Evolutionary conservation across 1,139 yeast species (phyloP), one percentile per base, ranked within the genome.

Genomic region (Debaryomyces sp.): DNA sequence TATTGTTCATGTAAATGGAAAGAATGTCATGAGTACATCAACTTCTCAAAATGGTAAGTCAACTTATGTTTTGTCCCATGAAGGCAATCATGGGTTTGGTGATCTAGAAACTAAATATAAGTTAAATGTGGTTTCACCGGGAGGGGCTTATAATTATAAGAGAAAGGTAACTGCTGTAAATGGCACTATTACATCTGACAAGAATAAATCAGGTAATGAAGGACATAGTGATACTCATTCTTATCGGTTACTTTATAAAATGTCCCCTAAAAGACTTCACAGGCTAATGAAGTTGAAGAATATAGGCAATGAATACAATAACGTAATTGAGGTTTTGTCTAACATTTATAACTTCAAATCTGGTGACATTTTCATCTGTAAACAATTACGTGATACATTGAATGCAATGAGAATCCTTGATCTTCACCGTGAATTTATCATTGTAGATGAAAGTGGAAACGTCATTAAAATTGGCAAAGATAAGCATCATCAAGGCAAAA

Each of bases 21-120:
- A 56, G 4, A 54, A 53, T 8, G 52, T 62, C 3, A 47, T 64
- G 21, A 60, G 65, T 23, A 54, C 56, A 2, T 48, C 50, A n/a
- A 46, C 60, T 15, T 47, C 45, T 4, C 78, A 74, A 54, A 64
- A 68, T 50, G 88, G 87, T 30, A 70, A 81, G 1, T 80, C 87
- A 0, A 54, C 54, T 5, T 82, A 68, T 54, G 65, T 72, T 1
- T 48, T 81, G 4, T 62, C 81, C 2, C 75, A 80, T 12, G 50
- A 56, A 8, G 85, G 86, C 1, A 82, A 82, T 56, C 70, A 73
- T 56, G 88, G 87, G 0, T 54, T 58, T 39, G 87, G 85, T 2
- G 54, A 66, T 2, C 59, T 68, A 39, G 56, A 55, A 2, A 70
- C 82, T 15, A 71, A 71, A 50, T 80, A 70, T 62, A 68, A 62